Evolutionary conservation across 2,329 filamentous ascomycete species (phyloP), one percentile per base, ranked within the genome.

Genomic region (Cadophora luteo-olivacea): DNA sequence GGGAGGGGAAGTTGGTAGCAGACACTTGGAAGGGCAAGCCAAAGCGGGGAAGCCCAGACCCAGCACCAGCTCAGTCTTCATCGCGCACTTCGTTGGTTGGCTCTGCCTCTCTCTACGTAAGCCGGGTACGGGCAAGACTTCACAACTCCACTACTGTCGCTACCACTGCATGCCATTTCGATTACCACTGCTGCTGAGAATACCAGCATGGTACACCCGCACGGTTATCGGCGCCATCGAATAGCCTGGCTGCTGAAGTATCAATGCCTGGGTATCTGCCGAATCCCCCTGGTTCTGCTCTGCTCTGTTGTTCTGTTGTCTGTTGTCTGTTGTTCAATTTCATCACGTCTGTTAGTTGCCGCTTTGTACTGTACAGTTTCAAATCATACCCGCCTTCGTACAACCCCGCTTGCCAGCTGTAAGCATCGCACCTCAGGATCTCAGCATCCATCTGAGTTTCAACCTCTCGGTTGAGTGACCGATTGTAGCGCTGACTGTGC

Each of bases 401-500:
- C 65, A 22, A 67, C 60, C 49, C n/a, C 36, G 36, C 24, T 38
- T 29, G 33, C 58, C 38, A 24, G 49, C 41, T 25, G 36, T 25
- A 62, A 57, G 49, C 51, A 25, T 9, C 33, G 12, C 36, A 38
- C 41, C 14, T 45, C 41, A 45, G 16, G 2, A 45, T 19, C 41
- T 16, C 41, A 45, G 9, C 29, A 45, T 45, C 41, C 22, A 41
- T 45, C 22, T 22, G 29, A 60, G 7, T 24, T 2, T 45, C 11
- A 54, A 33, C 11, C 33, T 19, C 66, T 64, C 61, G 66, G 66
- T 64, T 41, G 60, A 68, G 66, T 54, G 61, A 64, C 61, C 45
- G 41, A 33, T n/a, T 45, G n/a, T 55, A 68, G 66, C 32, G 61
- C 66, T 68, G 33, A 61, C 62, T 68, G 61, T 61, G 64, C 64